These are phyloP conservation scores for Syzygium jambos DNA, from an alignment of 345 rosid species.

Conservation along the genomic window DNA sequence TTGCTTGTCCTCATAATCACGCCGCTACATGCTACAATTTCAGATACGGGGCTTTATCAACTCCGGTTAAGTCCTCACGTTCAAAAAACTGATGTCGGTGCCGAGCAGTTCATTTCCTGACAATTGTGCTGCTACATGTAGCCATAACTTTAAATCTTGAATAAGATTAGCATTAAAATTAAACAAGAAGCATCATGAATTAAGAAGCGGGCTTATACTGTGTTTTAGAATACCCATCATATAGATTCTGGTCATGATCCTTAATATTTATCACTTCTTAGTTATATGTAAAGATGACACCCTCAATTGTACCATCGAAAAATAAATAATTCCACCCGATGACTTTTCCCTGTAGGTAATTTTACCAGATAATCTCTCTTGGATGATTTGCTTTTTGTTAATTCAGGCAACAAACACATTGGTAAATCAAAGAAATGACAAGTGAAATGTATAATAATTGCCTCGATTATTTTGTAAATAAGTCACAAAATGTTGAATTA, in stretches of 20 bases:
- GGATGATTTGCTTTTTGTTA: neutral
- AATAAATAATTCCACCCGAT: neutral
- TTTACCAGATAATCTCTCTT: neutral
- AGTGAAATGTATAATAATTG: neutral
- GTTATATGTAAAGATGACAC: neutral
- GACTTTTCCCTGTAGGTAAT: neutral
- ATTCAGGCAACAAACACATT: neutral
- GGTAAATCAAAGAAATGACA: neutral
- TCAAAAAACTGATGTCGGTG: neutral
- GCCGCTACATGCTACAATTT: neutral
- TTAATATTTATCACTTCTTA: neutral
- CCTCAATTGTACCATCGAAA: neutral
- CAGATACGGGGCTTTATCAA: neutral
- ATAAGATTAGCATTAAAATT: neutral
- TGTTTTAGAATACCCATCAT: neutral
- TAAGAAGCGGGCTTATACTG: neutral
- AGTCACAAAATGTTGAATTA: neutral
- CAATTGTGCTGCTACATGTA: neutral
- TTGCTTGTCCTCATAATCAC: neutral
- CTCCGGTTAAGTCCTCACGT: neutral
- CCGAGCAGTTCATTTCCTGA: neutral
- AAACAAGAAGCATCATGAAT: neutral
- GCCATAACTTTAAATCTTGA: neutral
- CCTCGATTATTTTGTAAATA: neutral
- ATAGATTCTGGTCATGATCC: neutral